A percentile compares a stretch with the other conserved stretches of the same genome.
Evolutionary conservation across 208 protist genomes (phyloP).

Genomic region (Crithidia fasciculata): DNA sequence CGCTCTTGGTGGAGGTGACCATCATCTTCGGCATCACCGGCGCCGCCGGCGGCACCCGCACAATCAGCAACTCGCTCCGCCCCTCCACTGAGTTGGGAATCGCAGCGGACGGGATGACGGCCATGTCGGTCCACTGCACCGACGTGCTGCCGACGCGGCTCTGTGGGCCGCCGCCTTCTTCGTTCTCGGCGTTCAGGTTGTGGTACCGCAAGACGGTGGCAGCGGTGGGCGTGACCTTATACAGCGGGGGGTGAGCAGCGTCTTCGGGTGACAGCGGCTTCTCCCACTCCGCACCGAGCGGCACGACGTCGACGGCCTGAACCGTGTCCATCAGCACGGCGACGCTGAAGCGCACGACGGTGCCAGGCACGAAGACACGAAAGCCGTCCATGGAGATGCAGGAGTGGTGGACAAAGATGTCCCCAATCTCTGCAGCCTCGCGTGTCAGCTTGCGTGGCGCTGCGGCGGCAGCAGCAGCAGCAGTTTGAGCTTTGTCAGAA

Average conservation of each 20-base stretch:
- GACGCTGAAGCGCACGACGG: slow-evolving; percentile 55
- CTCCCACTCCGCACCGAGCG: slow-evolving; percentile 21
- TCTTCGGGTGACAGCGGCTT: slow-evolving; percentile 5
- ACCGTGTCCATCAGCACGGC: slow-evolving; percentile 53
- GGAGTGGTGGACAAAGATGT: slow-evolving; percentile 75
- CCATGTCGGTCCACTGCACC: slow-evolving; percentile 34
- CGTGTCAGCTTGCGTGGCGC: slow-evolving; percentile 29
- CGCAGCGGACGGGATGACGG: slow-evolving; percentile 35
- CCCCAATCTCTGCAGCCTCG: slow-evolving; percentile 41
- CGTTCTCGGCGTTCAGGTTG: slow-evolving; percentile 2
- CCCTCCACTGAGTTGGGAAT: slow-evolving; percentile 46
- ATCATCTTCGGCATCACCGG: not conserved
- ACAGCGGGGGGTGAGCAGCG: slow-evolving; percentile 19
- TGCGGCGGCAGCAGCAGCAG: not conserved
- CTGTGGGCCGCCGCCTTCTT: slow-evolving; percentile 6
- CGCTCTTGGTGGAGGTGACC: not conserved
- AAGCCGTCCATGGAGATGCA: slow-evolving; percentile 66
- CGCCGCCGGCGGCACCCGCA: slow-evolving; percentile 11
- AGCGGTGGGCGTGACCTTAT: slow-evolving; percentile 32
- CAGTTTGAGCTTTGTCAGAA: too few relatives aligned
- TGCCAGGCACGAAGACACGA: slow-evolving; percentile 50
- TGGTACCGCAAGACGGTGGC: slow-evolving; percentile 30
- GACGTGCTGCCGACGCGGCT: slow-evolving; percentile 20
- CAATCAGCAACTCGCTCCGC: slow-evolving; percentile 27
- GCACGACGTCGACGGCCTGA: slow-evolving; percentile 67